A percentile compares a stretch with the other conserved stretches of the same genome.
Evolutionary conservation across 345 rosid species (phyloP).

Genomic region (Moricandia arvensis): DNA sequence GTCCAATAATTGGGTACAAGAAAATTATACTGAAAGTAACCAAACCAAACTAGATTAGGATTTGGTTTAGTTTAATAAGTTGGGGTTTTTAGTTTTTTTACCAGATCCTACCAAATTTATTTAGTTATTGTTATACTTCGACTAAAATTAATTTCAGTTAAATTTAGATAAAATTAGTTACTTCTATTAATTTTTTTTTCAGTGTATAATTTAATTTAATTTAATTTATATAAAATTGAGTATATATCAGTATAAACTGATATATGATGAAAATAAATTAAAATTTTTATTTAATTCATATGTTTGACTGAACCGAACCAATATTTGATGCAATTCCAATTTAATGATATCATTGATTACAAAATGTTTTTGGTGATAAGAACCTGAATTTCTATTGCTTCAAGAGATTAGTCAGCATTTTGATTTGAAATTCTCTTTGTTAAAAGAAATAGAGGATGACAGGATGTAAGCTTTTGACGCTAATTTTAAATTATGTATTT

Average conservation of each 20-base stretch:
- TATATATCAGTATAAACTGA: no score
- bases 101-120: background rate
- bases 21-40: background rate
- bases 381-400: background rate
- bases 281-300: no score
- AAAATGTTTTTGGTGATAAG: no score
- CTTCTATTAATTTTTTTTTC: background rate
- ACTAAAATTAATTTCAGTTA: background rate
- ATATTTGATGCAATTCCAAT: no score
- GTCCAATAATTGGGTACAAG: background rate
- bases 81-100: background rate
- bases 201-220: no score
- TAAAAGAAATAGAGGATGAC: background rate
- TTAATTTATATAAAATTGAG: no score
- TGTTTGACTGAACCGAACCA: no score
- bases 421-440: background rate
- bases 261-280: no score
- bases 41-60: background rate
- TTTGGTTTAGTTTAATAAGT: background rate
- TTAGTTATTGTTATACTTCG: no score
- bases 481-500: background rate
- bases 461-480: background rate
- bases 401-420: background rate
- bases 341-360: no score
- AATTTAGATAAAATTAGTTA: background rate